Evolutionary conservation across 1,284 basidiomycete species (phyloP).

Genomic region (Ustilago sp.): DNA sequence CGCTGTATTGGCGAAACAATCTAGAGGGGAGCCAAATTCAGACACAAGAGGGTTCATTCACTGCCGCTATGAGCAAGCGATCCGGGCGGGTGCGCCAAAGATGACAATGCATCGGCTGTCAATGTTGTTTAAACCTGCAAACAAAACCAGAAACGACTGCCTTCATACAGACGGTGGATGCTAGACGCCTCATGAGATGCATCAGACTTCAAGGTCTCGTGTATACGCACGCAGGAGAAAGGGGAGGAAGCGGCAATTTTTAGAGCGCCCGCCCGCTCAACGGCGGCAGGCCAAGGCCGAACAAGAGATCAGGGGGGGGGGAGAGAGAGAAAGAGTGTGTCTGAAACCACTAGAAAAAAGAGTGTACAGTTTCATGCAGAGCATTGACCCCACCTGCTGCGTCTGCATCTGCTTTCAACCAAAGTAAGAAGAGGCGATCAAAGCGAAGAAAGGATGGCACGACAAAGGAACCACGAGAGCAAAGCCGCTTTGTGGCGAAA

Average conservation of each 20-base stretch:
- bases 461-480: background rate
- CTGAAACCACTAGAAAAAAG: slow-evolving; percentile 12
- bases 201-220: background rate
- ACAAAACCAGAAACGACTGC: background rate
- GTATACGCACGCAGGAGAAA: background rate
- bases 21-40: background rate
- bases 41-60: slow-evolving; percentile 3
- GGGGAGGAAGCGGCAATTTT: slow-evolving; percentile 24
- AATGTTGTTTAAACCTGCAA: background rate
- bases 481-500: slow-evolving; percentile 5
- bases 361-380: slow-evolving; percentile 2
- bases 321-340: background rate
- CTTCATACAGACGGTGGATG: slow-evolving; percentile 6
- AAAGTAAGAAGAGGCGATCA: background rate
- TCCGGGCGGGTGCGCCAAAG: slow-evolving; percentile 4
- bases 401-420: background rate
- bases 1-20: background rate
- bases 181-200: slow-evolving; percentile 27
- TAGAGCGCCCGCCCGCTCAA: background rate
- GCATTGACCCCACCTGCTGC: slow-evolving; percentile 20
- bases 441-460: background rate
- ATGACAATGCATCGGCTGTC: background rate
- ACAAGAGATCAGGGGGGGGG: background rate
- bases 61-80: slow-evolving; percentile 11
- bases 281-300: slow-evolving; percentile 5